Evolutionary conservation across 2,329 filamentous ascomycete species (phyloP).

Genomic region (Sphaerulina musiva): DNA sequence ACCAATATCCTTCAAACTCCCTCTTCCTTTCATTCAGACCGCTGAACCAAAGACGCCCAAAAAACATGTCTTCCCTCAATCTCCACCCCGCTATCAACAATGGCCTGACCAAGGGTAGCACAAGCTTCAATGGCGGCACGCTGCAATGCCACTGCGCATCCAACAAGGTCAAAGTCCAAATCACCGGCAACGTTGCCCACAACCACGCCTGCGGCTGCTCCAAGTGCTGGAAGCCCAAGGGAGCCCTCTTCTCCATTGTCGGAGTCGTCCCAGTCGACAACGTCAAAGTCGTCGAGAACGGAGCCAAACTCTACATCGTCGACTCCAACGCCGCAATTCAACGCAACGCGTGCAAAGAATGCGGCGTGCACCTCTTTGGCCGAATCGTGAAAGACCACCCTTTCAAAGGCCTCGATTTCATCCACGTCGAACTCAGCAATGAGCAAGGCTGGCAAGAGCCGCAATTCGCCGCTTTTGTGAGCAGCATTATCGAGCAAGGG

Average conservation of each 20-base stretch:
- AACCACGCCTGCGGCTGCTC: constrained; percentile 68
- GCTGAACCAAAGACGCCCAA: too few species aligned
- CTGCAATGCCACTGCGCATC: constrained; percentile 55
- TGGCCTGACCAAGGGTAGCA: constrained; percentile 51
- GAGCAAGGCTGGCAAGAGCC: constrained; percentile 64
- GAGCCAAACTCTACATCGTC: constrained; percentile 51
- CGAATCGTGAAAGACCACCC: constrained; percentile 59
- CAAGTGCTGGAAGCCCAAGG: constrained; percentile 64
- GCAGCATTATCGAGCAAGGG: constrained; percentile 62
- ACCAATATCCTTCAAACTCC: neutral
- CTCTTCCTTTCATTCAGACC: neutral
- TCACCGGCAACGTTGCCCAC: constrained; percentile 55
- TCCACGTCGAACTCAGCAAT: constrained; percentile 57
- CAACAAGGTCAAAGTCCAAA: constrained; percentile 52
- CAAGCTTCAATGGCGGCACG: constrained; percentile 54
- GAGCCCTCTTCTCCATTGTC: constrained; percentile 58
- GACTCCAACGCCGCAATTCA: constrained; percentile 54
- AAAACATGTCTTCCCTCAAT: constrained; percentile 12
- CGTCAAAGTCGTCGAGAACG: constrained; percentile 53
- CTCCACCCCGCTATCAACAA: constrained; percentile 59
- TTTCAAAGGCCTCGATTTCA: constrained; percentile 64
- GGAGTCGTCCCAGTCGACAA: constrained; percentile 54
- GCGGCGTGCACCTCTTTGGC: constrained; percentile 57
- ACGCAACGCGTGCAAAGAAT: constrained; percentile 55
- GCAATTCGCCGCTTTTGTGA: constrained; percentile 63